Evolutionary conservation across 1,139 yeast species (phyloP).

Genomic region (Saccharomyces hybrid): DNA sequence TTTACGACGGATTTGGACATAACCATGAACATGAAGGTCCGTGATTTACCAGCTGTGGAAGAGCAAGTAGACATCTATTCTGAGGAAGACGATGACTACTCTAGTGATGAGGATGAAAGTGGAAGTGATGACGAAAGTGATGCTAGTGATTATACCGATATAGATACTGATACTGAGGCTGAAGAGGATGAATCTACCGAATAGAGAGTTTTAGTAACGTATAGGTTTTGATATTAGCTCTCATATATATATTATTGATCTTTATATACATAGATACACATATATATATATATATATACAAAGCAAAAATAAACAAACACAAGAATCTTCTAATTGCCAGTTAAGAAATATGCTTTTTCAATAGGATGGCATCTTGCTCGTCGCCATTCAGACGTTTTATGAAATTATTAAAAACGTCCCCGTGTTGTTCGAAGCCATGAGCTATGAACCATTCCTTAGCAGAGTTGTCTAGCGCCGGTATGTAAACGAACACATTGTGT

Average conservation of each 20-base stretch:
- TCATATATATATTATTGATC: slow-evolving; percentile 3
- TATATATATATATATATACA: not conserved
- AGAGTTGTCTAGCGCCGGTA: slow-evolving; percentile 40
- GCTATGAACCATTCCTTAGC: slow-evolving; percentile 50
- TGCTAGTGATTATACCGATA: slow-evolving; percentile 38
- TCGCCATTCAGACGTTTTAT: slow-evolving; percentile 39
- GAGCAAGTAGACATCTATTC: slow-evolving; percentile 8
- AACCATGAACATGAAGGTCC: slow-evolving; percentile 55
- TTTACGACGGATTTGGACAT: slow-evolving; percentile 67
- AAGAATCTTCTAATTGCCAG: not conserved
- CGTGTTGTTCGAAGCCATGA: slow-evolving; percentile 44
- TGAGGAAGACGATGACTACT: slow-evolving; percentile 20
- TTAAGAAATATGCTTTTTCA: slow-evolving; percentile 23
- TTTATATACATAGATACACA: slow-evolving; percentile 4
- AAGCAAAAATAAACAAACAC: not conserved
- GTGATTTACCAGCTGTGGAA: slow-evolving; percentile 40
- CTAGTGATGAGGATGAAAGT: slow-evolving; percentile 31
- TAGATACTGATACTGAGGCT: slow-evolving; percentile 39
- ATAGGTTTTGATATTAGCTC: not conserved
- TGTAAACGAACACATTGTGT: slow-evolving; percentile 52
- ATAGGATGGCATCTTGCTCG: slow-evolving; percentile 38
- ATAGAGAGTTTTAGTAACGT: slow-evolving; percentile 10
- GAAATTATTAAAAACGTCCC: slow-evolving; percentile 43
- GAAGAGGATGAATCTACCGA: slow-evolving; percentile 25
- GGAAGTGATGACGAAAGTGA: slow-evolving; percentile 43